Conservation (phyloP, 768 basidiomycete species). For the Boletus rubropictus region DNA sequence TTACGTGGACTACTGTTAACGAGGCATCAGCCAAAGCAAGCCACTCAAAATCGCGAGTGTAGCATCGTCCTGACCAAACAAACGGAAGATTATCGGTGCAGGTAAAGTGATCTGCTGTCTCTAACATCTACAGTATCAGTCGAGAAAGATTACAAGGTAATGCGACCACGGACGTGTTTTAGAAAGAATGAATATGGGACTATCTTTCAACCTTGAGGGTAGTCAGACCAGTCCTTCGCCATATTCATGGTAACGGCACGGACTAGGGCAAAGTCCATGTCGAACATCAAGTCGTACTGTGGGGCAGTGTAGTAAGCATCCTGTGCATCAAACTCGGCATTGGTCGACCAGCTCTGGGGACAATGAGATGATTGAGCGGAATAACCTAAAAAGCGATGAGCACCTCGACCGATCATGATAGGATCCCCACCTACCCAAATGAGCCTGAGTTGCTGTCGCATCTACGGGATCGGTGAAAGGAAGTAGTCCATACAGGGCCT, state of each 20-base stretch:
- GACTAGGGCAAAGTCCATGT: neutral
- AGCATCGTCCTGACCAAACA: neutral
- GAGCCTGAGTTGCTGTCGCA: neutral
- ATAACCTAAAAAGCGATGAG: slow-evolving; percentile 5
- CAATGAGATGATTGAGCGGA: neutral
- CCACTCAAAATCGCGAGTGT: neutral
- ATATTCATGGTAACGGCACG: neutral
- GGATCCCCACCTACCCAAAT: neutral
- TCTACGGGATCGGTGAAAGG: neutral
- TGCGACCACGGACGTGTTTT: too few relatives aligned
- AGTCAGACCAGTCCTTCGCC: neutral
- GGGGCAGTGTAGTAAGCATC: neutral
- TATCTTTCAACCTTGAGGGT: neutral
- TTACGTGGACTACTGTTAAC: too few relatives aligned
- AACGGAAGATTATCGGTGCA: neutral
- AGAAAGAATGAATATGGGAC: neutral
- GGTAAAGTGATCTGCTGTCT: neutral
- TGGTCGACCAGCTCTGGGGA: neutral
- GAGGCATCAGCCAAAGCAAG: too few relatives aligned
- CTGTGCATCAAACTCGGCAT: neutral
- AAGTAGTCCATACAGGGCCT: neutral
- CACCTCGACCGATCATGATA: neutral
- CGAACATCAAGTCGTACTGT: neutral
- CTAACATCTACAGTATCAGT: too few relatives aligned
- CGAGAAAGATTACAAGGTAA: neutral